These are phyloP conservation scores for Silene uniflora DNA, from an alignment of 148 eudicot species.

Conservation along the genomic window DNA sequence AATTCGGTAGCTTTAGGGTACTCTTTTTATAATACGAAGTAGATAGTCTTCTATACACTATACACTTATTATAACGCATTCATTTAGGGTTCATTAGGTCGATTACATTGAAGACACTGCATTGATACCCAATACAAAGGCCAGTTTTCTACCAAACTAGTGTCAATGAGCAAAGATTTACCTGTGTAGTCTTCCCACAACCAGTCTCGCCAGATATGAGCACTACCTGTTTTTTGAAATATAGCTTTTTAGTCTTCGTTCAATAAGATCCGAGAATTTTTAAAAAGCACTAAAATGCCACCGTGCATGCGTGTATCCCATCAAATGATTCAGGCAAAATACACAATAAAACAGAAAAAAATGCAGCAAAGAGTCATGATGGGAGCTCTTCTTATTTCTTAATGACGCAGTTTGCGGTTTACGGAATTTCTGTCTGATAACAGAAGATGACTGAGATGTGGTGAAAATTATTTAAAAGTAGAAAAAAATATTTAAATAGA, in stretches of 20 bases:
- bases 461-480: too few species aligned
- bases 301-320: too few species aligned
- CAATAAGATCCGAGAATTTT: not conserved
- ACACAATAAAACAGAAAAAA: not conserved
- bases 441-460: too few species aligned
- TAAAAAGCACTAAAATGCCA: not conserved
- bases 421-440: too few species aligned
- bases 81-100: not conserved
- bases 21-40: not conserved
- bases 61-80: not conserved
- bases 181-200: slow-evolving; percentile 99
- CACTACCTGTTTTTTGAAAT: slow-evolving; percentile 58
- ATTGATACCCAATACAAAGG: not conserved
- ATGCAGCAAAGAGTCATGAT: not conserved
- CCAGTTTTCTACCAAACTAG: not conserved
- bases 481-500: too few species aligned
- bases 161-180: slow-evolving; percentile 19
- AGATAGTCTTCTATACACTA: not conserved
- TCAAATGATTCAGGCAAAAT: not conserved
- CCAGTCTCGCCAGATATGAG: slow-evolving; percentile 98
- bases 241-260: slow-evolving; percentile 11
- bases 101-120: not conserved
- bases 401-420: too few species aligned
- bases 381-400: too few species aligned
- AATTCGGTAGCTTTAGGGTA: not conserved